Evolutionary conservation across 305 asterid genomes (phyloP), one percentile per base, ranked within the genome.

Genomic region (Withania somnifera): DNA sequence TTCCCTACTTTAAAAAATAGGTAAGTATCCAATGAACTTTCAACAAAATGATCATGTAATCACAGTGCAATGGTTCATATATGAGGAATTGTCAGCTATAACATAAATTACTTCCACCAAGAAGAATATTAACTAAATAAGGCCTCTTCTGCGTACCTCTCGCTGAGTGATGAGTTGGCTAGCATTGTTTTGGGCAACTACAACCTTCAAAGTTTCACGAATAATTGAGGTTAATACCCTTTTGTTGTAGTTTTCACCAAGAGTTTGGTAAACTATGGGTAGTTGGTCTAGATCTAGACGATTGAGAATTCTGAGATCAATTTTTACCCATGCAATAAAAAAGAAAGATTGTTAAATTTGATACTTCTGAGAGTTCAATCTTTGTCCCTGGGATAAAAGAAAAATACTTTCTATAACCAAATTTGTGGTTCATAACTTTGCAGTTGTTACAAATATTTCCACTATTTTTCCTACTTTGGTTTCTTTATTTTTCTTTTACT

Each of bases 91-190:
- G 34, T 40, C 9, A 73, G 24, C 36, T 73, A 45, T 14, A 73
- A 15, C 56, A 20, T 69, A 69, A 78, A 22, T 53, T n/a, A 56
- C 68, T 78, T 78, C 68, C 50, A 63, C 57, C 50, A 61, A 50
- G 34, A 26, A 17, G 28, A 76, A 20, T 2, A 66, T 63, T 2
- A 63, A 15, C 22, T 63, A 30, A 47, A 50, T 7, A 22, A 28
- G 60, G 60, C 30, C 56, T 64, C 61, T 28, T 30, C 34, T 14
- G 32, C 52, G 0, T 87, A 92, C 99, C 95, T 95, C 99, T 91
- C 99, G 90, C 90, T 95, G 99, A 81, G 99, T 95, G 90, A 95
- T 91, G 40, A 95, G 97, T 92, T 95, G 98, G 88, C 98, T 95
- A 17, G 99, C 99, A 84, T 95, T 95, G 89, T 91, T 94, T 80